phyloP scores from a whole-genome alignment of 257 asterid species.

The Solanum commersonii region DNA sequence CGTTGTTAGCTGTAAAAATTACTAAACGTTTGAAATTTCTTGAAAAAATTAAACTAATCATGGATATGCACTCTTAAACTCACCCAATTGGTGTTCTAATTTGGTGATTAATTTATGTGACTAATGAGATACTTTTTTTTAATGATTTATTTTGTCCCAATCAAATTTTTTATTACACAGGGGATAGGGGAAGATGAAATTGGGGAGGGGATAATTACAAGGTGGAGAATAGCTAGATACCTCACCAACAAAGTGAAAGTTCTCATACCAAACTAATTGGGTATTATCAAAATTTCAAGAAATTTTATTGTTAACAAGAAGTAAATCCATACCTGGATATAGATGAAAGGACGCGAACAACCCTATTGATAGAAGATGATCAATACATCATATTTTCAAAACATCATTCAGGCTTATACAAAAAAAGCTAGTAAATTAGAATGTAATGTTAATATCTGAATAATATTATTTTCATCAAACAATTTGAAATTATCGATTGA shows the following conservation, averaged over 20 bases:
- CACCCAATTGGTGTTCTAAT: not conserved
- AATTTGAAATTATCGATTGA: not conserved
- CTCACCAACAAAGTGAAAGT: too few species aligned
- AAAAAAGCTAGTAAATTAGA: not conserved
- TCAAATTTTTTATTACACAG: too few species aligned
- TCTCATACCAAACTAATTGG: not conserved
- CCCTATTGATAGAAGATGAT: not conserved
- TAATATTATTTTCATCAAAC: not conserved
- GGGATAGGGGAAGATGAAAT: too few species aligned
- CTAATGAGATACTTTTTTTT: not conserved
- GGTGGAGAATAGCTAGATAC: not conserved
- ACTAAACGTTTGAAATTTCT: not conserved
- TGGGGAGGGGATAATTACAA: not conserved
- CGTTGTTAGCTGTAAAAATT: too few species aligned
- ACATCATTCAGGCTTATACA: not conserved
- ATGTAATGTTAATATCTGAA: not conserved
- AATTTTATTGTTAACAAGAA: not conserved
- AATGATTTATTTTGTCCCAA: too few species aligned
- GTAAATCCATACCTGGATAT: not conserved
- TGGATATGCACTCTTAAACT: not conserved
- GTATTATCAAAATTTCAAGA: not conserved
- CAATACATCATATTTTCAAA: not conserved
- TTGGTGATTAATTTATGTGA: too few species aligned
- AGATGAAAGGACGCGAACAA: not conserved
- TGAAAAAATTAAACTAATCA: not conserved